Conservation (phyloP, 306 rosid species). For the Vigna trinervia region DNA sequence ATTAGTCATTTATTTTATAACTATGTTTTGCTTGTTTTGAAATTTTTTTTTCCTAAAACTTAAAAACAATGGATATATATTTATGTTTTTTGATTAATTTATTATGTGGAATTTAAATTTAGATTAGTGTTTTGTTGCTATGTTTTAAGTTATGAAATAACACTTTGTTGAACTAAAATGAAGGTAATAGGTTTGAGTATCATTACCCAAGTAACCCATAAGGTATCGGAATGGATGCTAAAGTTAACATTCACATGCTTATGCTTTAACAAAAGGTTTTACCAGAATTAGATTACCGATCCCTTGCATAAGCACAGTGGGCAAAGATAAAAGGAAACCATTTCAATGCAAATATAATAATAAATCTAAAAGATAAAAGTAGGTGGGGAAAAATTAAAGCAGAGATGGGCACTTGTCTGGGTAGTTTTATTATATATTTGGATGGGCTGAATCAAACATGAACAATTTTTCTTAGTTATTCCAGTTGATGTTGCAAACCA, state of each 20-base stretch:
- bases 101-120: background rate
- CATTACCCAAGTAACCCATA: background rate
- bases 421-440: too few species aligned
- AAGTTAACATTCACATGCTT: background rate
- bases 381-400: too few species aligned
- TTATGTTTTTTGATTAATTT: background rate
- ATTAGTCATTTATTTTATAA: background rate
- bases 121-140: background rate
- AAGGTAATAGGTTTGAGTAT: background rate
- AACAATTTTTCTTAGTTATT: conserved; percentile 1
- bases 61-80: background rate
- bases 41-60: background rate
- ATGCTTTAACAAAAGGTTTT: too few species aligned
- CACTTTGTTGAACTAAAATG: background rate
- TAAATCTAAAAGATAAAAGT: too few species aligned
- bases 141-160: background rate
- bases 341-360: too few species aligned
- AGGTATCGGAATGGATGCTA: background rate
- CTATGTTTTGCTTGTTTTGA: background rate
- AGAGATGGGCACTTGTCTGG: too few species aligned
- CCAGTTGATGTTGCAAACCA: background rate
- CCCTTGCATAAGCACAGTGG: too few species aligned
- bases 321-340: too few species aligned
- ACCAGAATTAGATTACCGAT: too few species aligned
- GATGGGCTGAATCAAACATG: background rate